Evolutionary conservation across 2,329 filamentous ascomycete species (phyloP), one percentile per base, ranked within the genome.

Genomic region (Verticillium albo-atrum): DNA sequence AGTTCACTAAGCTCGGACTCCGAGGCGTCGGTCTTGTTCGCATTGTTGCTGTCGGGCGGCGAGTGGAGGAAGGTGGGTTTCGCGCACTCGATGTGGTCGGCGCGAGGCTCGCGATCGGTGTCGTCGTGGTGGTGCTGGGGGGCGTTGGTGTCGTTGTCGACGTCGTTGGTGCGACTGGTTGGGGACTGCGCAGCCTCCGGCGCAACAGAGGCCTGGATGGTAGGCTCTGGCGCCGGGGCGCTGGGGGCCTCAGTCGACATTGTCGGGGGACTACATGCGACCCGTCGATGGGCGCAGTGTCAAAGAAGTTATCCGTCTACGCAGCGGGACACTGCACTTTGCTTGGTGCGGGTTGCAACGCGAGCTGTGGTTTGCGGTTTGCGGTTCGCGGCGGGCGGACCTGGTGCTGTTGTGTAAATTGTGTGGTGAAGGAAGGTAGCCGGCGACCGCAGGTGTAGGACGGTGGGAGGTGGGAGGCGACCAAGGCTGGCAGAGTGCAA

Each of bases 1-100:
- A 88, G 77, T 58, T 89, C 86, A 74, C 85, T 88, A 32, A 89
- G 76, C 70, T 89, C 86, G 57, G 86, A 89, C 67, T 88, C 84
- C 70, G 82, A 85, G 56, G 74, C 79, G 67, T 87, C 83, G 62
- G 83, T 79, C 68, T 85, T 86, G 68, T 78, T 74, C 58, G 81
- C 79, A 70, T 82, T 82, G 73, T 87, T 87, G 70, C 82, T 87
- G 67, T 88, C 84, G 56, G 86, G 86, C 50, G 85, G 85, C 64
- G 85, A 88, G 69, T 87, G 81, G 59, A 88, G 74, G 66, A 83
- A 83, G 61, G 72, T 75, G 30, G 77, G 73, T 63, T 80, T 77
- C 55, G 74, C 70, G 63, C 71, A 71, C 61, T 75, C 70, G 60
- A 69, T 67, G 60, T 71, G 65, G 57, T 65, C 66, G 62, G 68